Evolutionary conservation across 768 basidiomycete genomes (phyloP), one percentile per base, ranked within the genome.

Genomic region (Pluteus cervinus): DNA sequence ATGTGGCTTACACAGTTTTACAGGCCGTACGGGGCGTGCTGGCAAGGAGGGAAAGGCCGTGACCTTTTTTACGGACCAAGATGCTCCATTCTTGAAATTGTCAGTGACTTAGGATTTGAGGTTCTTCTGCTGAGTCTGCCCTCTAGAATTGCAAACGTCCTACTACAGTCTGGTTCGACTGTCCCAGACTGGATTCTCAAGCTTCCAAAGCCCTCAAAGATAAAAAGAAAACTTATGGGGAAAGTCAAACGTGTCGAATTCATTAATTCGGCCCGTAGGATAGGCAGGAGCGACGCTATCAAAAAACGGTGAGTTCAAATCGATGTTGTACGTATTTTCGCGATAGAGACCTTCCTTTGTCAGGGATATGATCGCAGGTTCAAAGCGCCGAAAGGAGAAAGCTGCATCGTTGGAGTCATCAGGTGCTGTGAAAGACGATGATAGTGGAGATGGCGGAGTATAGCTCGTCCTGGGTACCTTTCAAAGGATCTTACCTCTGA

Each of bases 131-230:
- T 16, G 33, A 28, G 24, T 29, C 24, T 24, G 29, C 20, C 20
- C 28, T 29, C 18, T 46, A 94, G 90, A 33, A 87, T 98, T 55
- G 94, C 93, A 35, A 97, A 97, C 55, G 88, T 98, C n/a, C 75
- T 98, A 42, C 67, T 87, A 15, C 84, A 92, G 52, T 93, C 92
- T 1, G 93, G 94, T 3, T 94, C 86, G 41, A 61, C 72, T 2
- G 92, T 96, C 0, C 89, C 93, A 1, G 87, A 91, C 16, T 99
- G 92, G 88, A 97, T 98, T 46, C 56, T 86, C n/a, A 85, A 86
- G 47, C 71, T 99, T n/a, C 86, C 86, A 15, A 92, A 88, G 55
- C 92, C 94, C 0, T 86, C 86, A 2, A 94, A 90, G 61, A 71
- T 91, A 68, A 84, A 86, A 62, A 81, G 85, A 45, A 78, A 71